Base-by-base conservation (phyloP, 129 eudicot genomes). In the Calendula officinalis region DNA sequence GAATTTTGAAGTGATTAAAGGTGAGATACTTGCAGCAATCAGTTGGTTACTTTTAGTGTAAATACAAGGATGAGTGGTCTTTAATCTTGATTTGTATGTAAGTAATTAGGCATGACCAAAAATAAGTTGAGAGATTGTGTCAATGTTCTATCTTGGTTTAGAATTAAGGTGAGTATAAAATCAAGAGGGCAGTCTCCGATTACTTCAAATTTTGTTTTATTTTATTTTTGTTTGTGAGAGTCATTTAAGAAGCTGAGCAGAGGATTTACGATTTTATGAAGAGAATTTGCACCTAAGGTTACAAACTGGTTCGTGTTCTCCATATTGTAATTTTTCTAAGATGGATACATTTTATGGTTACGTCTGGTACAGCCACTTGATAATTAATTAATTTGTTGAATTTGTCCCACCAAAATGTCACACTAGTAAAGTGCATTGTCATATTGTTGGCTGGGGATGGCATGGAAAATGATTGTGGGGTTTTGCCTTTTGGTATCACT, bases 1-100 rank as follows among this genome's bases (percentile, higher is more conserved):
- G 77, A 82, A 66, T 81, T 67, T 82, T 77, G 80, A 67, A 71
- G 74, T 72, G 78, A 72, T 64, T 13, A 54, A 46, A 67, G 61
- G 30, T 22, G 42, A 57, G 72, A 22, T 70, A 59, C 47, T 17
- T 48, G 68, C 61, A 40, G 38, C 46, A 33, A 32, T 13, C 30
- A 39, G 54, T 66, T 42, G 61, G 46, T 59, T 66, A 35, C 41
- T 30, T 64, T 22, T 57, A 64, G 72, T 65, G 78, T 74, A 66
- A 38, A 74, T 55, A 41, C 37, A 57, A 3, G 64, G 30, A 22
- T 22, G 30, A 22, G 33, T 44, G 41, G 75, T 59, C 59, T 52
- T 41, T 22, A 33, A 43, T 43, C 37, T 5, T 59, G 9, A 14
- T 49, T 12, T 53, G 62, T 39, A 55, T 55, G 78, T 22, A 63